Base-by-base conservation (phyloP, 225 moss, liverwort and hornwort species). In the Pseudisothecium myosuroides region DNA sequence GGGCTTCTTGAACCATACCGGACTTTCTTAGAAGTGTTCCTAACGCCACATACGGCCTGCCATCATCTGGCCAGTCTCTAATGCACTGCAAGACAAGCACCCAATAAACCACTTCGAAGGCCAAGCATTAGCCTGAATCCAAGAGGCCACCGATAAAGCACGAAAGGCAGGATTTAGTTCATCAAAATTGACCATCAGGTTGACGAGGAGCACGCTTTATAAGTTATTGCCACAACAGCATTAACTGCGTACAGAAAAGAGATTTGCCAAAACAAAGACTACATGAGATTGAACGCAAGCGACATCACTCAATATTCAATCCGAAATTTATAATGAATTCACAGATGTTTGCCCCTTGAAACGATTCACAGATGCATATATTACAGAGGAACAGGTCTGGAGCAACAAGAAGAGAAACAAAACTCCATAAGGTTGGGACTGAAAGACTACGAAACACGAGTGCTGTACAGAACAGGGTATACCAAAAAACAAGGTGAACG, bases 21-120 rank as follows among this genome's bases (percentile, higher is more conserved):
- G 92, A 86, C 86, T 92, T 92, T 86, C 92, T 91, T 49, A 96
- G 81, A 71, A 93, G 89, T 76, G 96, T 97, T 81, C 96, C 97
- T 81, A 99, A 92, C 37, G 94, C 93, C 75, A 99, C 97, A 91
- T 96, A 97, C 31, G 97, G 94, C 82, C 98, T 96, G 71, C 98
- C 98, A 91, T 99, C 95, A 84, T 95, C 96, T 31, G 98, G 96
- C 98, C 98, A 99, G 83, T 97, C 96, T 91, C 92, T 94, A 60
- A 97, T 96, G 88, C 96, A 99, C 98, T 99, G 93, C 80, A 82
- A 89, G 74, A 74, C 77, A 86, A 83, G 80, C 79, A 88, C 52
- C 77, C 80, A 56, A 90, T n/a, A 78, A 43, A 81, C 58, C 83
- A 74, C 68, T 88, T 74, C 76, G n/a, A 76, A 75, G 75, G 68